These are phyloP conservation scores for Apiospora marii DNA, from an alignment of 2,329 filamentous ascomycete genomes.

Conservation along the genomic window DNA sequence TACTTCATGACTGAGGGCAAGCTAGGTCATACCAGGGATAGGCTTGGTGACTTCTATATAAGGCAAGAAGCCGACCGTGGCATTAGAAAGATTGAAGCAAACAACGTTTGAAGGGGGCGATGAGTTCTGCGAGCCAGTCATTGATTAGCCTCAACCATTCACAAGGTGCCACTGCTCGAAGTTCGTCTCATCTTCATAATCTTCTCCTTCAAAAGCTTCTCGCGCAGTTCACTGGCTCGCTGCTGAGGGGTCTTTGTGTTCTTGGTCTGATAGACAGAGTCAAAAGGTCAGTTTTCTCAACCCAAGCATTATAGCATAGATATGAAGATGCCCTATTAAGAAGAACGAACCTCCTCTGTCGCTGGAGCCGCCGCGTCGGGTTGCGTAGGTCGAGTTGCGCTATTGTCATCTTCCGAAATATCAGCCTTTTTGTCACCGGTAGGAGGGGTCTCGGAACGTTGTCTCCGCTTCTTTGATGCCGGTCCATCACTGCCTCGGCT, in stretches of 20 bases:
- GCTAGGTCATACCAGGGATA: constrained; percentile 16
- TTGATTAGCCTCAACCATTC: constrained; percentile 56
- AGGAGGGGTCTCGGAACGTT: constrained; percentile 60
- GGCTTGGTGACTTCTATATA: constrained; percentile 5
- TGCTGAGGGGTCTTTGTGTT: constrained; percentile 49
- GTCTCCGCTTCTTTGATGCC: constrained; percentile 58
- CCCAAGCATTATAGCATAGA: constrained; percentile 32
- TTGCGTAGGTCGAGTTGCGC: constrained; percentile 48
- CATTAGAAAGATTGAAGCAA: constrained; percentile 28
- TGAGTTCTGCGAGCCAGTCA: constrained; percentile 46
- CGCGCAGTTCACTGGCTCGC: constrained; percentile 54
- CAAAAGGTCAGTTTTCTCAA: constrained; percentile 44
- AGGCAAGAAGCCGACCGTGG: constrained; percentile 24
- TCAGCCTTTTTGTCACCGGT: constrained; percentile 64
- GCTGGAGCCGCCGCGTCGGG: constrained; percentile 41
- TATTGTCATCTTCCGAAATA: constrained; percentile 58
- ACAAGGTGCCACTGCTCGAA: constrained; percentile 50
- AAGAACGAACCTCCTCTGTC: constrained; percentile 53
- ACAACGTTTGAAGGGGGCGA: constrained; percentile 18
- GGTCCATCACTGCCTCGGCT: constrained; percentile 35
- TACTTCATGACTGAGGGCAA: constrained; percentile 7
- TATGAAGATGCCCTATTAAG: constrained; percentile 40
- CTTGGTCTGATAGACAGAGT: constrained; percentile 43
- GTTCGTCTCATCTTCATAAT: constrained; percentile 63
- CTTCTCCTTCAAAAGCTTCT: constrained; percentile 60